Conservation (phyloP, 176 grass and related monocot species). For the Oryza punctata region DNA sequence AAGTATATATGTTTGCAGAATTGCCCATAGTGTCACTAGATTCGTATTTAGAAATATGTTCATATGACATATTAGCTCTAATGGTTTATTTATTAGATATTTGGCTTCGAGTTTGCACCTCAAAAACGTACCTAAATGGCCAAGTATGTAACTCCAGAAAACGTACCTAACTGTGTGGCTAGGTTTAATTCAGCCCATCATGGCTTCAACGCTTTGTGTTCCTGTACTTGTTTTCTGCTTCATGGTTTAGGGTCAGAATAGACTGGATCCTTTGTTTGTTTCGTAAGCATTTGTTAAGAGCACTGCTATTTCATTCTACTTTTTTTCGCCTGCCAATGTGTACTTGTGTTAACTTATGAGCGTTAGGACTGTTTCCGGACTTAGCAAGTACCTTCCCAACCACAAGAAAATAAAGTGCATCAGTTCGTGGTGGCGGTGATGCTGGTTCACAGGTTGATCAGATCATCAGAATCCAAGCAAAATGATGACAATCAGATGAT, state of each 20-base stretch:
- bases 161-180: neutral
- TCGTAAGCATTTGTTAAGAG: neutral
- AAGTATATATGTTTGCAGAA: too few relatives aligned
- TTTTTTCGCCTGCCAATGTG: neutral
- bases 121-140: neutral
- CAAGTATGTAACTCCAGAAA: neutral
- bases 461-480: conserved; percentile 1
- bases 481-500: conserved; percentile 3
- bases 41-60: too few relatives aligned
- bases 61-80: too few relatives aligned
- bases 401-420: neutral
- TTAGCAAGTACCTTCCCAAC: neutral
- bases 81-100: too few relatives aligned
- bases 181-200: neutral
- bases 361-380: conserved; percentile 18
- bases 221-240: neutral
- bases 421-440: neutral
- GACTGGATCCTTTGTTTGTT: neutral
- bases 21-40: too few relatives aligned
- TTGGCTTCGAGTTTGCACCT: neutral
- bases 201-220: neutral
- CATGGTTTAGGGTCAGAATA: neutral
- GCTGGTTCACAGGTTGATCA: neutral
- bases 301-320: neutral
- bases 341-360: neutral